A percentile compares a stretch with the other conserved stretches of the same genome.
Conservation (phyloP, 2,329 filamentous ascomycete genomes). For the Arthrocladium fulminans region DNA sequence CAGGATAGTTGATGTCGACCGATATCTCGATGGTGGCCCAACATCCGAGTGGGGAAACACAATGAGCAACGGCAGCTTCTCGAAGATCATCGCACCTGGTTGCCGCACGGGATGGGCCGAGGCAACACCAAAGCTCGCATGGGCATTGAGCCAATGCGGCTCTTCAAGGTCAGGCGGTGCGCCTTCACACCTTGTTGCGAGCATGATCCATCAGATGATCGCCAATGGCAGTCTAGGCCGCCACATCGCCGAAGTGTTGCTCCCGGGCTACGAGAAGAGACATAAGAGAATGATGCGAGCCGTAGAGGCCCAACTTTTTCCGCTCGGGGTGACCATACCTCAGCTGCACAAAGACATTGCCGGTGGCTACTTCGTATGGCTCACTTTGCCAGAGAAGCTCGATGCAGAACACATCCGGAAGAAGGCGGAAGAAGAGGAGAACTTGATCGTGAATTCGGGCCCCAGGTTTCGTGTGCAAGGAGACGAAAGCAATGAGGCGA, state of each 20-base stretch:
- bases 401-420: slow-evolving; percentile 48
- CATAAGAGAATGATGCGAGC: slow-evolving; percentile 50
- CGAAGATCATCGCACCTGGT: slow-evolving; percentile 76
- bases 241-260: slow-evolving; percentile 46
- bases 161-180: slow-evolving; percentile 51
- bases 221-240: slow-evolving; percentile 43
- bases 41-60: slow-evolving; percentile 65
- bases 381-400: slow-evolving; percentile 51
- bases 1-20: slow-evolving; percentile 70
- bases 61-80: slow-evolving; percentile 81
- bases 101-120: slow-evolving; percentile 83
- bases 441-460: slow-evolving; percentile 60
- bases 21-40: slow-evolving; percentile 52
- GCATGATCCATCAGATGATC: slow-evolving; percentile 48
- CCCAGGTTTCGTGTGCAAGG: slow-evolving; percentile 59
- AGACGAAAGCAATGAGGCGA: slow-evolving; percentile 41
- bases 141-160: slow-evolving; percentile 51
- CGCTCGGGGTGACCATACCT: slow-evolving; percentile 51
- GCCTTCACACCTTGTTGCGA: slow-evolving; percentile 51
- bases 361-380: slow-evolving; percentile 83
- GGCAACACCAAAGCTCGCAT: slow-evolving; percentile 53
- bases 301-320: slow-evolving; percentile 51
- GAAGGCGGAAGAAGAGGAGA: slow-evolving; percentile 53
- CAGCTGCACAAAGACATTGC: slow-evolving; percentile 41
- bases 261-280: slow-evolving; percentile 47